Base-by-base conservation (phyloP, 2,329 filamentous ascomycete species). In the Ramularia endophylla region DNA sequence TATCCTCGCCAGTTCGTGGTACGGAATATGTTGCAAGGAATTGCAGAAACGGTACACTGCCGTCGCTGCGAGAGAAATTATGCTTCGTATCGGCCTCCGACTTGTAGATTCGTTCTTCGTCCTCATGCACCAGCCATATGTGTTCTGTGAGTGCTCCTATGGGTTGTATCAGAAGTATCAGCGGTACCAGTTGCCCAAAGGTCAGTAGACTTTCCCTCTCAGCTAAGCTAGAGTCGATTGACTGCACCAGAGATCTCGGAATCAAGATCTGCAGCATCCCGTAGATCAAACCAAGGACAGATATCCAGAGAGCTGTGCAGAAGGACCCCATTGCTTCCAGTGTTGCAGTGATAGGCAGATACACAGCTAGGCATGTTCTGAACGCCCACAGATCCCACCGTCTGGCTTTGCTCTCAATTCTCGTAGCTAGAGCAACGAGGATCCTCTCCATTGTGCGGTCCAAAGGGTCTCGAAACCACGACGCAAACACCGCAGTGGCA, bases 181-280 rank as follows among this genome's bases (percentile, higher is more conserved):
- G 29, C n/a, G 53, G 53, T 9, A 55, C 42, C 11, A 57, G 36
- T 42, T 57, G 54, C 4, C 54, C 54, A 32, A 57, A 57, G 3
- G 38, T 43, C 19, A 36, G 22, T 15, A 48, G 33, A 27, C 45
- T 52, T 22, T 47, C 42, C 4, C 28, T 17, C 8, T 43, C 35
- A 2, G n/a, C 31, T 3, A 46, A 29, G 0, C 18, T 36, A 12
- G 43, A 35, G 27, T 47, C 41, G 20, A 47, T 43, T 9, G 38
- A 25, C 12, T 46, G 37, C 9, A 48, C 29, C 12, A 45, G 16
- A 17, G 36, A 12, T 7, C 54, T 38, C 2, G 54, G 53, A 4
- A 54, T 43, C 6, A 54, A 11, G 9, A 55, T 50, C 18, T 57
- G 52, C 30, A 57, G 40, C 15, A 46, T 50, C 1, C 54, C 54